phyloP scores from a whole-genome alignment of 2,329 filamentous ascomycete species.

The Phaeosphaeria sp. region DNA sequence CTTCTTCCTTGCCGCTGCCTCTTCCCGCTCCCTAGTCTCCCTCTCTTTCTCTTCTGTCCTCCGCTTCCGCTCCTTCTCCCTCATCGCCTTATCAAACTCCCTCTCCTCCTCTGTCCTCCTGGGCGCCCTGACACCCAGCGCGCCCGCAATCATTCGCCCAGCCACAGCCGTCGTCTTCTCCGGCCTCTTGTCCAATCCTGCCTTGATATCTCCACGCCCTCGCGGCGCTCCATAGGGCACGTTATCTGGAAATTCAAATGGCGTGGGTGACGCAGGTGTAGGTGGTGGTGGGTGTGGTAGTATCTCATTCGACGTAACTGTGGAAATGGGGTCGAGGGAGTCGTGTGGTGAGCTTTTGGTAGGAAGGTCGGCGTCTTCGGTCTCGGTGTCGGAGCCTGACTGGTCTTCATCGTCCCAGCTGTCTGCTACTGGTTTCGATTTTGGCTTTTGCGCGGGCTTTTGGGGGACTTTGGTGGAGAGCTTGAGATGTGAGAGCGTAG shows the following conservation, averaged over 20 bases:
- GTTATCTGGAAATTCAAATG: slow-evolving; percentile 42
- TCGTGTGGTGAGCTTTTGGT: slow-evolving; percentile 24
- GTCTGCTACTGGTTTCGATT: slow-evolving; percentile 61
- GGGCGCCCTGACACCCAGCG: slow-evolving; percentile 80
- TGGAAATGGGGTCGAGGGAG: slow-evolving; percentile 27
- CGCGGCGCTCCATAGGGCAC: slow-evolving; percentile 21
- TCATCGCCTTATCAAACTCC: slow-evolving; percentile 81
- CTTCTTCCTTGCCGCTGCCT: slow-evolving; percentile 74
- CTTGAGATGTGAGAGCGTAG: slow-evolving; percentile 46
- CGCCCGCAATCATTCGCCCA: slow-evolving; percentile 85
- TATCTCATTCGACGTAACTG: slow-evolving; percentile 9
- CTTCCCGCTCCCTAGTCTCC: slow-evolving; percentile 67
- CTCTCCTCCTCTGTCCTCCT: slow-evolving; percentile 86
- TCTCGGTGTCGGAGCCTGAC: slow-evolving; percentile 45
- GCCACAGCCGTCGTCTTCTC: slow-evolving; percentile 96
- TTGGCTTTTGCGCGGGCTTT: slow-evolving; percentile 40
- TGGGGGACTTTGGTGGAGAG: slow-evolving; percentile 42
- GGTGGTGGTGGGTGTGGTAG: slow-evolving; percentile 42
- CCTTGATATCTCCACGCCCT: slow-evolving; percentile 32
- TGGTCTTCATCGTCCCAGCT: slow-evolving; percentile 83
- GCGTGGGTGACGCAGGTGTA: slow-evolving; percentile 43
- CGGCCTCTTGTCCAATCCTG: slow-evolving; percentile 58
- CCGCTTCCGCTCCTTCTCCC: slow-evolving; percentile 82
- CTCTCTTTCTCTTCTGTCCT: slow-evolving; percentile 74
- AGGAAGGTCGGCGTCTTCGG: slow-evolving; percentile 20